phyloP scores from a whole-genome alignment of 768 basidiomycete species.

The Mycena kentingensis region DNA sequence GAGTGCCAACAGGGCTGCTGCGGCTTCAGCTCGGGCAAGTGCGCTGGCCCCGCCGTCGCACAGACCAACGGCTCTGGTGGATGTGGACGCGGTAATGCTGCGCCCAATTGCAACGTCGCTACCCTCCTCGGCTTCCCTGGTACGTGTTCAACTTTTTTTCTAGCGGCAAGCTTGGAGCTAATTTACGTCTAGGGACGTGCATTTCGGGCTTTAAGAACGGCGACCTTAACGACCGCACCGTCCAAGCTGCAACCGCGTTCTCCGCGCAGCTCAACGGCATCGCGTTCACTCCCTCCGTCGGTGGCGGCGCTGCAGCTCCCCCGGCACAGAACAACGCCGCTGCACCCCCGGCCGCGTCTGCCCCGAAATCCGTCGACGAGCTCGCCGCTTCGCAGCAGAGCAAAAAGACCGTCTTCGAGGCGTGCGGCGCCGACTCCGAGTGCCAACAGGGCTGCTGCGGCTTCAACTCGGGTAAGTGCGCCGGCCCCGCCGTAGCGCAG shows the following conservation, averaged over 20 bases:
- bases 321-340: neutral
- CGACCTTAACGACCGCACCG: slow-evolving; percentile 1
- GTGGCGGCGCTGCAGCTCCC: neutral
- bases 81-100: slow-evolving; percentile 21
- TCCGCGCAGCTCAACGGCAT: slow-evolving; percentile 8
- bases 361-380: neutral
- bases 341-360: neutral
- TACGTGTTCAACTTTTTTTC: too few relatives aligned
- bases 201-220: neutral
- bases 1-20: slow-evolving; percentile 27
- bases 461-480: slow-evolving; percentile 12
- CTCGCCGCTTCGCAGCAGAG: slow-evolving; percentile 8
- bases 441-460: slow-evolving; percentile 15
- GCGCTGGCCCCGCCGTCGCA: slow-evolving; percentile 24
- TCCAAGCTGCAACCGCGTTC: slow-evolving; percentile 8
- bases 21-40: slow-evolving; percentile 26
- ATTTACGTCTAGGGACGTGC: neutral
- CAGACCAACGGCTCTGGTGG: slow-evolving; percentile 24
- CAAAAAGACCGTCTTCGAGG: slow-evolving; percentile 15
- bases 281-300: slow-evolving; percentile 6
- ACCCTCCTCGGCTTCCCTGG: slow-evolving; percentile 6
- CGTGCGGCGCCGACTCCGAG: slow-evolving; percentile 5
- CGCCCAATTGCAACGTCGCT: slow-evolving; percentile 25
- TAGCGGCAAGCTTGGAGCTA: too few relatives aligned
- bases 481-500: slow-evolving; percentile 13